Evolutionary conservation across 306 rosid species (phyloP).

Genomic region (Hylodesmum podocarpum): DNA sequence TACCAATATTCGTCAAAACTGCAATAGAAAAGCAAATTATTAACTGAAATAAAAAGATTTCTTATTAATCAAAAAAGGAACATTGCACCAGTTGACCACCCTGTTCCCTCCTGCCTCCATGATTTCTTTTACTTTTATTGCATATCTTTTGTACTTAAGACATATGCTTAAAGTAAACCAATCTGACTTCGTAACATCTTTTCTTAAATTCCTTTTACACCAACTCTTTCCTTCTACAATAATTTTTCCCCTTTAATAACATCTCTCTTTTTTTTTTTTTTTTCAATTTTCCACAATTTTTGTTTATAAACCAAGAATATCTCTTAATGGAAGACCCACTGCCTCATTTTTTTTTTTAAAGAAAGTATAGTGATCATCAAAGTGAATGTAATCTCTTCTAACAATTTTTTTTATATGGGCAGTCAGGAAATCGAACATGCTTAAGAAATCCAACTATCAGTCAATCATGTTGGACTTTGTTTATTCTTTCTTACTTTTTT

Average conservation of each 20-base stretch:
- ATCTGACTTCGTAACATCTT: not conserved
- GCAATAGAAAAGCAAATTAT: conserved; percentile 28
- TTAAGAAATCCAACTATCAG: too few relatives aligned
- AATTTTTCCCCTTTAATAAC: not conserved
- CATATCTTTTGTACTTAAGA: conserved; percentile 18
- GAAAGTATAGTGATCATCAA: too few relatives aligned
- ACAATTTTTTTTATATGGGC: too few relatives aligned
- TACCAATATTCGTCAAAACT: conserved; percentile 34
- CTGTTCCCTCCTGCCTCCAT: not conserved
- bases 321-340: too few relatives aligned
- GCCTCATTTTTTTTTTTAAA: too few relatives aligned
- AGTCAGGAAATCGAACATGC: too few relatives aligned
- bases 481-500: too few relatives aligned
- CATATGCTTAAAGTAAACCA: not conserved
- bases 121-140: not conserved
- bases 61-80: conserved; percentile 17
- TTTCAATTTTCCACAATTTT: too few relatives aligned
- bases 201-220: not conserved
- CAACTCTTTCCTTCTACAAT: not conserved
- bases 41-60: not conserved
- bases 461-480: too few relatives aligned
- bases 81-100: conserved; percentile 37
- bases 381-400: too few relatives aligned
- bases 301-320: too few relatives aligned
- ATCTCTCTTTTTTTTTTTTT: not conserved